Conservation (phyloP, 2,329 filamentous ascomycete genomes). For the Delphinella strobiligena region DNA sequence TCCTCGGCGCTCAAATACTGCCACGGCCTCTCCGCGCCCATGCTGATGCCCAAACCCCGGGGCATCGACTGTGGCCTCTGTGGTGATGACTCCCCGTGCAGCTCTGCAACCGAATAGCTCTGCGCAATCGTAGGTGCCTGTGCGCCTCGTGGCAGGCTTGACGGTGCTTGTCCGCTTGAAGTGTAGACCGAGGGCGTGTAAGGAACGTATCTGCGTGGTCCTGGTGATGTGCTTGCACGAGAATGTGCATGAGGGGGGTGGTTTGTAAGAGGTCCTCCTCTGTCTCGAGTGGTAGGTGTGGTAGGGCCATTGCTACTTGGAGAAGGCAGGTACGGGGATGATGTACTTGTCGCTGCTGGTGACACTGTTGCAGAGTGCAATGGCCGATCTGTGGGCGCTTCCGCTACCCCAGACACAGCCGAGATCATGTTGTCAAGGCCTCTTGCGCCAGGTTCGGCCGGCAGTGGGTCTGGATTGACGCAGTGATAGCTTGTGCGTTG, state of each 20-base stretch:
- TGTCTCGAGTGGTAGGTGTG: background rate
- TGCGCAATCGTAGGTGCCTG: background rate
- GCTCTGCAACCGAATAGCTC: background rate
- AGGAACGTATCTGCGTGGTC: background rate
- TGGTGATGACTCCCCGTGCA: background rate
- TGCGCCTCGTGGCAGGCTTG: conserved; percentile 2
- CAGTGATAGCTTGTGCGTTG: background rate
- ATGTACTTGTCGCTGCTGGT: no score
- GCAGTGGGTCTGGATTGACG: conserved; percentile 1
- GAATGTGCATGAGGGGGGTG: no score
- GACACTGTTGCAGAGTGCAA: no score
- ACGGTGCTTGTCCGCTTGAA: conserved; percentile 4
- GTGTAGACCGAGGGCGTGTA: conserved; percentile 4
- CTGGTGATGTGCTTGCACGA: background rate
- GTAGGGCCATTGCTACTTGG: background rate
- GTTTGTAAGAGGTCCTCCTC: no score
- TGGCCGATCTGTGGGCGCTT: background rate
- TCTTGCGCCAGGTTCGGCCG: no score
- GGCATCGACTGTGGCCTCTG: no score
- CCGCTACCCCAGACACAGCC: conserved; percentile 2
- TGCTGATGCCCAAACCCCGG: no score
- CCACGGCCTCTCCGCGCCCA: background rate
- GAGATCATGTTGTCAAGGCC: background rate
- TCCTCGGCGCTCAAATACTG: background rate
- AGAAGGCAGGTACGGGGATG: background rate